Evolutionary conservation across 768 basidiomycete species (phyloP), one percentile per base, ranked within the genome.

Genomic region (Grammothele lineata): DNA sequence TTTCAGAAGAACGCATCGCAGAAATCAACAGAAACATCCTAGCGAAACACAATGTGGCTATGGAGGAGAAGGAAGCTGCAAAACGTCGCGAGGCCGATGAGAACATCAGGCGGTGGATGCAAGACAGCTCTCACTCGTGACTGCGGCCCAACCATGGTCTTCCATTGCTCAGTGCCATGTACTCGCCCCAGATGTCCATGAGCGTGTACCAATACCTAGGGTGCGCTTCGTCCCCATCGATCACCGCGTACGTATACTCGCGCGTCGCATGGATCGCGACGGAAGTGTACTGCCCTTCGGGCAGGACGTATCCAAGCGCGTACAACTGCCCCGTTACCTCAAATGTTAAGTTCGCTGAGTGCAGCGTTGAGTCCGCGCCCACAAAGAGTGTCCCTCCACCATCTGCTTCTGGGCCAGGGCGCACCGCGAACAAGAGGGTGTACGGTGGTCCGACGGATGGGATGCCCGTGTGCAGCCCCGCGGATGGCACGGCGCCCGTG

Each of bases 401-500:
- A 14, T 14, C 27, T 14, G 27, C 14, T n/a, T n/a, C n/a, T n/a
- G n/a, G n/a, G n/a, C 50, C 32, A 12, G 69, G 68, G 17, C 64
- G 61, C n/a, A 73, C 58, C 21, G 59, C 62, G 61, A 72, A 72
- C 4, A 59, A 64, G 12, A 74, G 52, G 14, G 68, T 70, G 50
- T 74, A 73, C 9, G 70, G 71, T 6, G 72, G 72, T 8, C 72
- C 72, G 6, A 73, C 68, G 4, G 71, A 72, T 26, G 62, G 57
- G 43, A 69, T 57, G 5, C 52, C 52, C 0, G 70, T 70, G 37
- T 42, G 25, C 19, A 67, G 51, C 23, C 27, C 27, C 8, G 8
- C 27, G 15, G 48, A 23, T 4, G 48, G 42, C 24, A 36, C 22
- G 9, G 48, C 19, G 0, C 33, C 42, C 0, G 60, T 47, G 37